These are phyloP conservation scores for Juglanconis juglandina DNA, from an alignment of 2,329 filamentous ascomycete genomes.

Conservation along the genomic window DNA sequence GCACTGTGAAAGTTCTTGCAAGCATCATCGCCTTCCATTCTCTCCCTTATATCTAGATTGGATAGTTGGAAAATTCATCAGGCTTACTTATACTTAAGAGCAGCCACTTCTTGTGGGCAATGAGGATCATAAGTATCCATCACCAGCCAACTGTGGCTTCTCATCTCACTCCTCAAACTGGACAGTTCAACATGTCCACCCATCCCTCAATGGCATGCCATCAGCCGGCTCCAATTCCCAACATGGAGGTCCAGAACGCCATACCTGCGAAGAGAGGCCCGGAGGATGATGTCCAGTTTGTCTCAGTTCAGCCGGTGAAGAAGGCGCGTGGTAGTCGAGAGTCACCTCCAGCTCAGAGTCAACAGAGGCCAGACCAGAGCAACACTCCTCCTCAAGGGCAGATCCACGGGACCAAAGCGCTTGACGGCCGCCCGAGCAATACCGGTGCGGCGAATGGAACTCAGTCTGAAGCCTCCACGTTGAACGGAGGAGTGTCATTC, in stretches of 20 bases:
- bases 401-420: not conserved
- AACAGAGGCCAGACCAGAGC: not conserved
- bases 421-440: not conserved
- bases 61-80: not conserved
- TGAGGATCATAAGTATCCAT: not conserved
- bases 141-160: not conserved
- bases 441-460: not conserved
- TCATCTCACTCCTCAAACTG: not conserved
- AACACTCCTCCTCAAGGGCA: not conserved
- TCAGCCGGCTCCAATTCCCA: not conserved
- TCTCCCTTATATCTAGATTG: not conserved
- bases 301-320: constrained; percentile 20
- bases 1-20: not conserved
- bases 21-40: not conserved
- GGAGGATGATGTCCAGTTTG: constrained; percentile 21
- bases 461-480: not conserved
- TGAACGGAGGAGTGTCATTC: constrained; percentile 5
- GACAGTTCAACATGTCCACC: not conserved
- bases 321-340: constrained; percentile 15
- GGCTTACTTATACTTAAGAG: not conserved
- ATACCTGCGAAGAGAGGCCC: constrained; percentile 16
- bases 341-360: not conserved
- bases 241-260: not conserved
- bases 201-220: not conserved
- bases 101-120: not conserved